Evolutionary conservation across 495 filamentous ascomycete genomes (phyloP), one percentile per base, ranked within the genome.

Genomic region (Penicillium roqueforti): DNA sequence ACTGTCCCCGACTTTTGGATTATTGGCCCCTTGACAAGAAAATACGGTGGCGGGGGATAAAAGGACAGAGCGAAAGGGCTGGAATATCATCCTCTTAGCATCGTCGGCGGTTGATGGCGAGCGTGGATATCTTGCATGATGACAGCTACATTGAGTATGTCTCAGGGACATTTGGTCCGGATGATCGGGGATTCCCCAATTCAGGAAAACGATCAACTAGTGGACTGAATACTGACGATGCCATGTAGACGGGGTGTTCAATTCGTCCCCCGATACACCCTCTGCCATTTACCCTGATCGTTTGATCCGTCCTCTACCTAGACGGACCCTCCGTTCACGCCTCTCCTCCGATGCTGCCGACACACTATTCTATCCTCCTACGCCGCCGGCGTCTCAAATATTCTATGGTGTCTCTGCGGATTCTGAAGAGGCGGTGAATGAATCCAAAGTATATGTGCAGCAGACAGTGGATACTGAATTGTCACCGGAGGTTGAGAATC

Each of bases 291-390:
- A 89, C 65, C 89, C 89, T 57, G 88, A 95, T 61, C 84, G 95
- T 61, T 86, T 91, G 52, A 97, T 99, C 65, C 88, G 91, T 37
- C 95, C 95, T 44, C 79, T 99, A 49, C 95, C 95, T 29, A 93
- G 87, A 72, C 84, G 89, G 55, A 84, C 86, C 51, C 77, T 97
- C 18, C 87, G 91, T 44, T 90, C 91, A 56, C 85, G 90, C 36
- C 77, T 99, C 22, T 87, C 91, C 14, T 83, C 85, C 55, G 90
- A 93, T 60, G 83, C 89, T 54, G 91, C 88, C 47, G 85, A 87
- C 34, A 84, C 84, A 14, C 92, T 96, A 58, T 76, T 84, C 48
- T 97, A 88, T 62, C 89, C 92, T 1, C 83, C 88, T 1, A 76
- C 82, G 3, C 87, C 87, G 4, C 78, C 82, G 37, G 80, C 79